phyloP scores from a whole-genome alignment of 164 flowering plant genomes.

The Euptelea pleiosperma region DNA sequence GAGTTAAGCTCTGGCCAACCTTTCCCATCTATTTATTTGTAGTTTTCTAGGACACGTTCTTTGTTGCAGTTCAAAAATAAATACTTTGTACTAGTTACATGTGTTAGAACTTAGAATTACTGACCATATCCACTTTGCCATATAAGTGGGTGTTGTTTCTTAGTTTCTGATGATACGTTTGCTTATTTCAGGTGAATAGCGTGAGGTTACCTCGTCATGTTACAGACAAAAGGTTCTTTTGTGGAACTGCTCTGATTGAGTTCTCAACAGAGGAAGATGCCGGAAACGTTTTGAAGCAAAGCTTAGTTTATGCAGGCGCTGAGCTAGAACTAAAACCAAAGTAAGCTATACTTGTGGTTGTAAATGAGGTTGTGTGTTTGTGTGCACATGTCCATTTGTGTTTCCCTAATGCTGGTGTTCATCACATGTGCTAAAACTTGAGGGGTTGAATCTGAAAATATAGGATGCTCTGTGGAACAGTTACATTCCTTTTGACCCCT shows the following conservation, averaged over 20 bases:
- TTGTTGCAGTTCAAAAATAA: background rate
- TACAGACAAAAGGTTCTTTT: slow-evolving; percentile 67
- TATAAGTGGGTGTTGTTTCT: background rate
- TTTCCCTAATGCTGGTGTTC: background rate
- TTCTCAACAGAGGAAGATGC: slow-evolving; percentile 87
- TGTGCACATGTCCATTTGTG: background rate
- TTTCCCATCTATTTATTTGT: background rate
- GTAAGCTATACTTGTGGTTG: slow-evolving; percentile 39
- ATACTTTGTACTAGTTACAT: background rate
- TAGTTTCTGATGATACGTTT: background rate
- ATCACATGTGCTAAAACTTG: background rate
- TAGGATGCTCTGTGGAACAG: background rate
- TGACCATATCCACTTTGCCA: background rate
- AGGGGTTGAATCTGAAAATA: background rate
- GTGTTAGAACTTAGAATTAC: no score
- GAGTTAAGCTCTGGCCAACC: background rate
- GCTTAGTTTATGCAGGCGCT: slow-evolving; percentile 57
- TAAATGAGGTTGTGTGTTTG: no score
- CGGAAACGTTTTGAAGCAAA: slow-evolving; percentile 52
- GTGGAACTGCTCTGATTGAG: slow-evolving; percentile 86
- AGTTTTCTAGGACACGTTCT: no score
- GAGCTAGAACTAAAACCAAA: slow-evolving; percentile 72
- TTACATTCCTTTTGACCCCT: no score
- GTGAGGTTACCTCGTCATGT: slow-evolving; percentile 91
- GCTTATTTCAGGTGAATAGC: slow-evolving; percentile 68